Evolutionary conservation across 106 monocot species (phyloP).

Genomic region (Hemerocallis citrina): DNA sequence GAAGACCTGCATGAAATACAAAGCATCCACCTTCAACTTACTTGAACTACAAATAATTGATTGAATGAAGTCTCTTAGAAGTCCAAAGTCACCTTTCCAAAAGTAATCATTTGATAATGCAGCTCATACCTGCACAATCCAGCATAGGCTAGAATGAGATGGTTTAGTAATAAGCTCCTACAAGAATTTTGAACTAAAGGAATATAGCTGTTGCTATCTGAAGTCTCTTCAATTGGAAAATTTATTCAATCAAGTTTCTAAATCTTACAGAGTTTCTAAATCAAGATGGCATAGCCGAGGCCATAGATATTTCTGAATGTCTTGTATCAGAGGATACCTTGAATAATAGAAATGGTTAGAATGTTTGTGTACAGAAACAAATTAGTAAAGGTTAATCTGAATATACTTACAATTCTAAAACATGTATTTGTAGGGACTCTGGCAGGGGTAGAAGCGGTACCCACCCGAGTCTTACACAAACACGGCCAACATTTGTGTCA

Average conservation of each 20-base stretch:
- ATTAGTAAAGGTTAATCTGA: neutral
- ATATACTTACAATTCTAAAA: constrained; percentile 59
- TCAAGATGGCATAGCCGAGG: constrained; percentile 63
- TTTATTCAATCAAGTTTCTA: neutral
- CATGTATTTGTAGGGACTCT: constrained; percentile 77
- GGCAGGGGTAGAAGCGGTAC: constrained; percentile 82
- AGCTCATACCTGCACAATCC: constrained; percentile 67
- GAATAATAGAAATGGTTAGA: neutral
- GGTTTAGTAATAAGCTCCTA: neutral
- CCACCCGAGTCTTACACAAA: constrained; percentile 91
- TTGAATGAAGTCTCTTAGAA: too few species aligned
- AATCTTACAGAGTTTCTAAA: constrained; percentile 48
- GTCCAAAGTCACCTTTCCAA: constrained; percentile 66
- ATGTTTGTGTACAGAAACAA: neutral
- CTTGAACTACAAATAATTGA: too few species aligned
- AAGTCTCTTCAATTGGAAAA: neutral
- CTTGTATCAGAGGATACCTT: constrained; percentile 56
- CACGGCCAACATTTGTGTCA: constrained; percentile 82
- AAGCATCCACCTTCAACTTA: neutral
- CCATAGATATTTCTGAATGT: constrained; percentile 68
- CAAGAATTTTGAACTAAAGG: neutral
- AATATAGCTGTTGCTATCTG: neutral
- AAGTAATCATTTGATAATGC: constrained; percentile 94
- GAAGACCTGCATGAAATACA: constrained; percentile 10
- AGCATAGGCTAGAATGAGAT: constrained; percentile 1